These are phyloP conservation scores for Fagus crenata DNA, from an alignment of 306 rosid species.

Conservation along the genomic window DNA sequence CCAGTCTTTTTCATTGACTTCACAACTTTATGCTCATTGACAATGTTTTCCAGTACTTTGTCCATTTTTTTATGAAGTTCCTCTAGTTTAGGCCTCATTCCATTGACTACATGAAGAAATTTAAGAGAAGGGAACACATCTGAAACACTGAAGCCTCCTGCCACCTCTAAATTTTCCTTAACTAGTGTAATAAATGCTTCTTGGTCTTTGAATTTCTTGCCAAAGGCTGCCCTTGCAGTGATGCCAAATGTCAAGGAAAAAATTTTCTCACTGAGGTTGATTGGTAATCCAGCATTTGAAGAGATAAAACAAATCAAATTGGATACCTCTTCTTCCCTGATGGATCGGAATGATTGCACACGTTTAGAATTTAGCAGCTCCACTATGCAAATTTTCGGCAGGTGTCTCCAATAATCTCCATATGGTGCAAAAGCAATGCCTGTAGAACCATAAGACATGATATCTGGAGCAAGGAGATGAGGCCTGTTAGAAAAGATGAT, in stretches of 20 bases:
- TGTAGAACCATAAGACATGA: slow-evolving; percentile 15
- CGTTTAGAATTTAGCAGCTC: slow-evolving; percentile 33
- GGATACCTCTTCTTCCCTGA: slow-evolving; percentile 37
- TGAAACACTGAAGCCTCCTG: slow-evolving; percentile 31
- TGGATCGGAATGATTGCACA: slow-evolving; percentile 16
- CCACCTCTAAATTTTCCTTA: not conserved
- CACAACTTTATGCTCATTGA: slow-evolving; percentile 2
- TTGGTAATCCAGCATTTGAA: slow-evolving; percentile 15
- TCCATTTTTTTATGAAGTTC: slow-evolving; percentile 15
- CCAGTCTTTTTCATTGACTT: not conserved
- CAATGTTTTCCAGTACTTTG: slow-evolving; percentile 12
- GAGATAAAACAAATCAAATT: not conserved
- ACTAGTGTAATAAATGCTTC: slow-evolving; percentile 6
- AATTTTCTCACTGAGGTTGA: slow-evolving; percentile 25
- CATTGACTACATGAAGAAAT: slow-evolving; percentile 26
- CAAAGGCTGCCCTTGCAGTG: slow-evolving; percentile 18
- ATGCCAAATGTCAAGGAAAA: not conserved
- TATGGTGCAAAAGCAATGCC: slow-evolving; percentile 22
- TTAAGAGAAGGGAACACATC: slow-evolving; percentile 44
- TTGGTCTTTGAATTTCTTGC: slow-evolving; percentile 31
- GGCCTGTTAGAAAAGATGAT: slow-evolving; percentile 39
- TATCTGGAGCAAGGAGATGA: not conserved
- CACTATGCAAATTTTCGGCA: slow-evolving; percentile 19
- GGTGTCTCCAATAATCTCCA: slow-evolving; percentile 39
- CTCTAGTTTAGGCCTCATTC: slow-evolving; percentile 33